These are phyloP conservation scores for Thraustotheca clavata DNA, from an alignment of 352 stramenopile genomes.

Conservation along the genomic window DNA sequence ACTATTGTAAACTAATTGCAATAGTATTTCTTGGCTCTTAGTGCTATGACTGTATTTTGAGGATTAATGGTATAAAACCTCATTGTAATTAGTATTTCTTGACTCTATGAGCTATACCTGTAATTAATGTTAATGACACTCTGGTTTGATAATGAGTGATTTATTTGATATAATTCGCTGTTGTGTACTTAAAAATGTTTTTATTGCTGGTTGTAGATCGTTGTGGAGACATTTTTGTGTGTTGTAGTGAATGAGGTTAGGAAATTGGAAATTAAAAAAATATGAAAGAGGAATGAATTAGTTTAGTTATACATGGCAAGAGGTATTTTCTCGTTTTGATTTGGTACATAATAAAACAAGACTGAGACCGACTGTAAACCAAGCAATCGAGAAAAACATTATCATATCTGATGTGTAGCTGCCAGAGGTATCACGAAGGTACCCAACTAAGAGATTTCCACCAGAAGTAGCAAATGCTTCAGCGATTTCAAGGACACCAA, in stretches of 20 bases:
- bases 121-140: too few relatives aligned
- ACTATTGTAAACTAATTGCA: too few relatives aligned
- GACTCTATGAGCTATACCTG: too few relatives aligned
- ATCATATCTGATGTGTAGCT: conserved; percentile 36
- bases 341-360: conserved; percentile 3
- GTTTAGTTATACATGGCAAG: not conserved
- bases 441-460: conserved; percentile 26
- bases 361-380: conserved; percentile 14
- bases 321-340: not conserved
- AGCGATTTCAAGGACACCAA: conserved; percentile 24
- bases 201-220: too few relatives aligned
- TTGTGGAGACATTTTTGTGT: too few relatives aligned
- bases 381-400: conserved; percentile 22
- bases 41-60: too few relatives aligned
- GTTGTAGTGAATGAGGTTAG: not conserved
- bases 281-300: not conserved
- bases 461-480: conserved; percentile 19
- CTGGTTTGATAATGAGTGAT: too few relatives aligned
- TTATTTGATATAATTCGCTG: not conserved
- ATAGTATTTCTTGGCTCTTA: too few relatives aligned
- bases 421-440: conserved; percentile 23
- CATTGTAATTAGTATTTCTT: too few relatives aligned
- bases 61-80: too few relatives aligned
- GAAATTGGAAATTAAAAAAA: not conserved
- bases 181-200: not conserved